phyloP scores from a whole-genome alignment of 352 stramenopile genomes.

The Pythium rhizo-oryzae region DNA sequence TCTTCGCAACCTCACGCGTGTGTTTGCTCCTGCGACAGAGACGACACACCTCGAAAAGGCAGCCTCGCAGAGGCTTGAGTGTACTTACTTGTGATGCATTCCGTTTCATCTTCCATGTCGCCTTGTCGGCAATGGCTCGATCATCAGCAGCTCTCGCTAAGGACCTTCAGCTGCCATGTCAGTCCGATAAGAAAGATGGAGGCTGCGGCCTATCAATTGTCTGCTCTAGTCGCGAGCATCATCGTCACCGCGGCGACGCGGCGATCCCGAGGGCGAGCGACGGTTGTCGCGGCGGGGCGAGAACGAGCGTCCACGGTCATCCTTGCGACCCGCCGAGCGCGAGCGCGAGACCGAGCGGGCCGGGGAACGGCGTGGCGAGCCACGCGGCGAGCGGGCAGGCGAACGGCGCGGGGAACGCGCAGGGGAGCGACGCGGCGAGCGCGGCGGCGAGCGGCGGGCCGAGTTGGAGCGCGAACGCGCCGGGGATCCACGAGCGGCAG shows the following conservation, averaged over 20 bases:
- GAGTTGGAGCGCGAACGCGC: slow-evolving; percentile 44
- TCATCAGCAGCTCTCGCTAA: not conserved
- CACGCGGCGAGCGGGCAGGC: slow-evolving; percentile 40
- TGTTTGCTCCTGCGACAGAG: not conserved
- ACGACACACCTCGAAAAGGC: not conserved
- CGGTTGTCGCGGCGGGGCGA: slow-evolving; percentile 49
- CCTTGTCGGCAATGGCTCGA: not conserved
- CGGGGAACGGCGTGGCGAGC: slow-evolving; percentile 44
- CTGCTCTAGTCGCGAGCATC: slow-evolving; percentile 41
- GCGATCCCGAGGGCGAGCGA: slow-evolving; percentile 64
- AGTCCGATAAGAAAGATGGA: not conserved
- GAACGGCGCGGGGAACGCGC: slow-evolving; percentile 35
- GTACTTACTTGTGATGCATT: slow-evolving; percentile 10
- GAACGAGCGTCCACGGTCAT: slow-evolving; percentile 43
- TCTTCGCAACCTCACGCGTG: slow-evolving; percentile 2
- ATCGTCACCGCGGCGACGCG: slow-evolving; percentile 36
- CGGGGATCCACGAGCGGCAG: slow-evolving; percentile 37
- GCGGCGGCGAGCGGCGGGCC: slow-evolving; percentile 17
- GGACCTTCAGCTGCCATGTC: not conserved
- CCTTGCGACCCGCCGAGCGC: slow-evolving; percentile 36
- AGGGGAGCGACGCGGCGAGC: slow-evolving; percentile 4
- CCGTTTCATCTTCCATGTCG: slow-evolving; percentile 7
- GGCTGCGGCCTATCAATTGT: not conserved
- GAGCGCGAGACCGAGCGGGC: slow-evolving; percentile 46
- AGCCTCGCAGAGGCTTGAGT: not conserved